phyloP scores from a whole-genome alignment of 768 basidiomycete species.

The Pseudohyphozyma bogoriensis region DNA sequence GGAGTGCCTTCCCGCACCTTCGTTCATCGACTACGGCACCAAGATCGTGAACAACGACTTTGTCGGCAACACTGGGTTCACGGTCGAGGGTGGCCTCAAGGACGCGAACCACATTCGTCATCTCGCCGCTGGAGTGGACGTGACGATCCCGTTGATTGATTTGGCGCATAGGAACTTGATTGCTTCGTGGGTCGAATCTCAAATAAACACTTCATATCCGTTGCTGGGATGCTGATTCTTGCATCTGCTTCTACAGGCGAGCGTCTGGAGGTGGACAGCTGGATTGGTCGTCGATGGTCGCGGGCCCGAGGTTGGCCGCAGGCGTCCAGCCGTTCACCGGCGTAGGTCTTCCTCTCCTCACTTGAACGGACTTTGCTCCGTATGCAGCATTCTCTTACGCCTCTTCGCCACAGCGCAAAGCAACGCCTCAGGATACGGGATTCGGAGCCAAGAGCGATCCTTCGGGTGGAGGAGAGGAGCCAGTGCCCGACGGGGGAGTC shows the following conservation, averaged over 20 bases:
- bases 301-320: slow-evolving; percentile 63
- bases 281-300: slow-evolving; percentile 76
- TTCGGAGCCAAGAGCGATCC: slow-evolving; percentile 15
- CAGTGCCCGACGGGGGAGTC: slow-evolving; percentile 9
- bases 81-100: slow-evolving; percentile 66
- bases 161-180: slow-evolving; percentile 15
- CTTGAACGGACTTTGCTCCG: not conserved
- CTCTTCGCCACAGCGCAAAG: not conserved
- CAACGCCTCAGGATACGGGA: slow-evolving; percentile 19
- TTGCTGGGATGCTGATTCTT: not conserved
- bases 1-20: slow-evolving; percentile 50
- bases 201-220: not conserved
- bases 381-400: not conserved
- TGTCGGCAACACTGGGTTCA: slow-evolving; percentile 62
- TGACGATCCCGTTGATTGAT: slow-evolving; percentile 36
- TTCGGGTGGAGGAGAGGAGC: slow-evolving; percentile 1
- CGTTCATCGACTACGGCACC: slow-evolving; percentile 42
- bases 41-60: slow-evolving; percentile 67
- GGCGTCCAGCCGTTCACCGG: slow-evolving; percentile 45
- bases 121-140: not conserved
- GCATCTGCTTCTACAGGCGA: slow-evolving; percentile 47
- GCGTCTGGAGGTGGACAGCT: slow-evolving; percentile 60
- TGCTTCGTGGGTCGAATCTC: too few relatives aligned
- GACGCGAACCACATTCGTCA: slow-evolving; percentile 59
- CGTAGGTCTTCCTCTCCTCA: slow-evolving; percentile 1